Percentiles rank a stretch among this genome's conserved stretches.
Conservation (phyloP, 306 rosid species). For the Pueraria montana region DNA sequence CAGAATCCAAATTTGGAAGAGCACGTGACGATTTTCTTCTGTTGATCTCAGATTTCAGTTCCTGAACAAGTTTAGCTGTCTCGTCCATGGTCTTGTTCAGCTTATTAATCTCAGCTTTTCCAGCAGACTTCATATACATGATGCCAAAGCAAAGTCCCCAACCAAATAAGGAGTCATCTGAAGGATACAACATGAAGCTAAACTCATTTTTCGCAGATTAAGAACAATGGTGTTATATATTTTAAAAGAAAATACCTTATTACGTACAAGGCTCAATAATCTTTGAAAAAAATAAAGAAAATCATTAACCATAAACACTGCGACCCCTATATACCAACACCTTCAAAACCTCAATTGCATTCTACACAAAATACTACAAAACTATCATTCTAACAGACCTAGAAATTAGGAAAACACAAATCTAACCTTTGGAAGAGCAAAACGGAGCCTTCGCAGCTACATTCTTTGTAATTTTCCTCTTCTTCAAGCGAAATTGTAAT, state of each 20-base stretch:
- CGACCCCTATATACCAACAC: too few relatives aligned
- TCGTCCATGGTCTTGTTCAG: constrained; percentile 64
- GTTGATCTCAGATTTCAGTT: constrained; percentile 64
- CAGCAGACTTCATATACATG: constrained; percentile 77
- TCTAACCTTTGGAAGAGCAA: constrained; percentile 62
- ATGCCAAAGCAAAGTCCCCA: constrained; percentile 79
- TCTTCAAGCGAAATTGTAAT: constrained; percentile 63
- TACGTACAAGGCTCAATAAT: background rate
- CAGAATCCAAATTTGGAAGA: constrained; percentile 45
- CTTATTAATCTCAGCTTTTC: constrained; percentile 68
- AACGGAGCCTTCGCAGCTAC: constrained; percentile 48
- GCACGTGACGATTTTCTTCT: constrained; percentile 58
- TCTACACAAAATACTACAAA: background rate
- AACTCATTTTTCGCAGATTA: background rate
- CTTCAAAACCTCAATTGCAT: too few relatives aligned
- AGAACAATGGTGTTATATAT: background rate
- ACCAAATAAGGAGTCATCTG: constrained; percentile 65
- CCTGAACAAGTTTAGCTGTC: constrained; percentile 67
- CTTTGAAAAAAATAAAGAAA: background rate
- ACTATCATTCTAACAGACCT: background rate
- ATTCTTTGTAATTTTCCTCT: constrained; percentile 57
- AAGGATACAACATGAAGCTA: constrained; percentile 27
- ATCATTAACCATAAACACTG: background rate
- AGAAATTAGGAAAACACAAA: background rate
- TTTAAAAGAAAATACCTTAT: background rate